Base-by-base conservation (phyloP, 495 filamentous ascomycete genomes). In the Xylaria bambusicola region DNA sequence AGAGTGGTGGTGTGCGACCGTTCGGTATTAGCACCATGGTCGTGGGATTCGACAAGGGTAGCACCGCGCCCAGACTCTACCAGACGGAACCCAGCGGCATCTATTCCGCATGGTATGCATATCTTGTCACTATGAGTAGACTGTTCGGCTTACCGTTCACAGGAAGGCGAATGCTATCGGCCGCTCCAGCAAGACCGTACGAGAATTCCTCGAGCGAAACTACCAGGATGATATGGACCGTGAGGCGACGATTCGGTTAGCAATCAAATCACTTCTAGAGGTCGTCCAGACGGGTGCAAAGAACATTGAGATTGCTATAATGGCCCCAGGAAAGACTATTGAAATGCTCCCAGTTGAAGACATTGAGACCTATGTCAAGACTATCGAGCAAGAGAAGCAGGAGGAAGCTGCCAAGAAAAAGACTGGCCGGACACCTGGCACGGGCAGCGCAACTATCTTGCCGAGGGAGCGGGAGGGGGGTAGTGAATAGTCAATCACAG, bases 111-210 rank as follows among this genome's bases (percentile, higher is more conserved):
- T 98, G 94, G 93, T 97, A 78, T 50, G 85, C 71, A 41, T 36
- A 10, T 18, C 35, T 24, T 3, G 2, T 6, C 40, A 15, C 13
- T 12, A 6, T 6, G 6, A 17, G 13, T 21, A 40, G 9, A 18
- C 24, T 33, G 24, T 1, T 7, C 10, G 56, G 21, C 47, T 62
- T 56, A 52, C 48, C 10, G 33, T 47, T 21, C 35, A 62, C 66
- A 97, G 93, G 94, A 98, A 98, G 85, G 95, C 94, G 65, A 98
- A 98, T 70, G 94, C 94, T 50, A 98, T 98, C 73, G 94, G 94
- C 45, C 87, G 94, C 66, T 97, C 93, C 18, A 95, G 90, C 84
- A 98, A 98, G 83, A 98, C 94, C 4, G 94, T 98, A 40, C 87
- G 94, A 57, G 94, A 98, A 72, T 98, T 98, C 77, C 82, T 98